Percentiles rank a stretch among this genome's conserved stretches.
phyloP scores from a whole-genome alignment of 2,329 filamentous ascomycete species.

The Nigrograna mackinnonii region DNA sequence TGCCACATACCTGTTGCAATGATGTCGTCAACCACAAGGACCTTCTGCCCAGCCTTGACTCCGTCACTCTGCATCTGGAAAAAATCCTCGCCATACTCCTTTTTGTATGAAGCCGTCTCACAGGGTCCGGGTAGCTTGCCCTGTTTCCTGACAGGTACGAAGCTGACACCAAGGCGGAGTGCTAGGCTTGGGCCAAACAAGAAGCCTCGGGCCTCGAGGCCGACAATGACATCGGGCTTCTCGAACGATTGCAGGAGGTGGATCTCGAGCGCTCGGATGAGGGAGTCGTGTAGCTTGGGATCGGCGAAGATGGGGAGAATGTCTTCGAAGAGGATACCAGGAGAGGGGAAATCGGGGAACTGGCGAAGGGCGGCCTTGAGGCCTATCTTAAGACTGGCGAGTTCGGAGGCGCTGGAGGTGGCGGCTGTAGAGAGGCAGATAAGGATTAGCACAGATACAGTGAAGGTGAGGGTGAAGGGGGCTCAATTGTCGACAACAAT shows the following conservation, averaged over 20 bases:
- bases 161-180: constrained; percentile 77
- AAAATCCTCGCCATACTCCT: constrained; percentile 94
- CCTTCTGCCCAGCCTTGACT: constrained; percentile 83
- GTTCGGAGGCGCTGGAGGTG: constrained; percentile 52
- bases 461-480: too few species aligned
- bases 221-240: constrained; percentile 87
- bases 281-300: constrained; percentile 70
- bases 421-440: too few species aligned
- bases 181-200: constrained; percentile 92
- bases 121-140: constrained; percentile 94
- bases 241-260: constrained; percentile 70
- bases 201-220: constrained; percentile 92
- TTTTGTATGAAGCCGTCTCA: constrained; percentile 83
- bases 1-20: constrained; percentile 95
- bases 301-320: constrained; percentile 95
- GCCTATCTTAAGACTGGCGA: constrained; percentile 63
- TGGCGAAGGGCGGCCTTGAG: constrained; percentile 76
- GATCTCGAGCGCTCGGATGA: constrained; percentile 84
- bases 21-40: constrained; percentile 94
- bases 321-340: constrained; percentile 95
- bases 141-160: constrained; percentile 92
- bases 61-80: constrained; percentile 95
- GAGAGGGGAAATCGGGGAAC: constrained; percentile 88
- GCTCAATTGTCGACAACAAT: too few species aligned
- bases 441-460: too few species aligned